Base-by-base conservation (phyloP, 495 filamentous ascomycete genomes). In the Xylaria grammica region DNA sequence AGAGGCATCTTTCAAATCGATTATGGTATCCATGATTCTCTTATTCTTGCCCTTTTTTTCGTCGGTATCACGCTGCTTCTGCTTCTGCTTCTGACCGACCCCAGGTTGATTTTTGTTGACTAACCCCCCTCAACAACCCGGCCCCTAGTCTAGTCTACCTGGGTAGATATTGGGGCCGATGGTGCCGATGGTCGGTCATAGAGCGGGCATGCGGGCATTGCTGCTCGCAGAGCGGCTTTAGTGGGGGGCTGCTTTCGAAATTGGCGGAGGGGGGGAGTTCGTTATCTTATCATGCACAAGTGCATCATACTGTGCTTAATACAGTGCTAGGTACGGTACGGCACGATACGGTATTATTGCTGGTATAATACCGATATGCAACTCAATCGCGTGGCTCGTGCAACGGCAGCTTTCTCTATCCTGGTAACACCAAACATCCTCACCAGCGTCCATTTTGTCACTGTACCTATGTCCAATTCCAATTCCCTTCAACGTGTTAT, bases 1-100 rank as follows among this genome's bases (percentile, higher is more conserved):
- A 66, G 86, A 86, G 69, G 86, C 82, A 77, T 97, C 89, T 17
- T 86, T 90, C 36, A 97, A 86, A 76, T 97, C 92, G 69, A 98
- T 95, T 52, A 92, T 86, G 9, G 90, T 78, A 72, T 99, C 95
- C 95, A 99, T 98, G 46, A 1, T 36, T n/a, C 8, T 24, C 6
- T 46, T n/a, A 24, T 51, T 51, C 10, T 44, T 50, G 8, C 57
- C 20, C 6, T 38, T 1, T 54, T 54, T 38, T 24, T 13, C 51
- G 3, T 24, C 17, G 8, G 40, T 42, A 15, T 17, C 40, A 36
- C 5, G 34, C 34, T 36, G 11, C 11, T 36, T 11, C 11, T 36
- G 34, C n/a, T n/a, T n/a, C n/a, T n/a, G n/a, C n/a, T n/a, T 52
- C 29, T n/a, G 29, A 32, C 29, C 50, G 15, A 15, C n/a, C n/a